These are phyloP conservation scores for Pyrus communis DNA, from an alignment of 306 rosid genomes.

Conservation along the genomic window DNA sequence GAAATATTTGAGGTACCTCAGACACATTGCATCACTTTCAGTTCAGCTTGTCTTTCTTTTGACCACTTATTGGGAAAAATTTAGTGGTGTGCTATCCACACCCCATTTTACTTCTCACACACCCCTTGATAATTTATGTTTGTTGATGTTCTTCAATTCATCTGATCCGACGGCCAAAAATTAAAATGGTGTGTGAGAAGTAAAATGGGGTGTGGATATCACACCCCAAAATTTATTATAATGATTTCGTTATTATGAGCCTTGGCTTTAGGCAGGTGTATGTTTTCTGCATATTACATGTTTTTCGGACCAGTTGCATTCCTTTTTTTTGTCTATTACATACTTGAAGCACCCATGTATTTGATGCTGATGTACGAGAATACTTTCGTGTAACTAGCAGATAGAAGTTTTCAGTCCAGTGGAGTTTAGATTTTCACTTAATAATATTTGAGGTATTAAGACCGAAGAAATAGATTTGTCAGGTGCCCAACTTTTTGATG, in stretches of 20 bases:
- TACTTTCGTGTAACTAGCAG: neutral
- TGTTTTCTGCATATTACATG: neutral
- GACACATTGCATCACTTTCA: neutral
- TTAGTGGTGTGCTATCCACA: too few relatives aligned
- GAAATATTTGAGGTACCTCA: conserved; percentile 20
- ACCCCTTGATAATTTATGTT: too few relatives aligned
- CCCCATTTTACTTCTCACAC: too few relatives aligned
- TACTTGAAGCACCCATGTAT: neutral
- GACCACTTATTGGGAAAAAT: neutral
- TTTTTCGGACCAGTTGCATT: neutral
- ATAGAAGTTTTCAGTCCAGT: neutral
- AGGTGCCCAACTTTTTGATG: neutral
- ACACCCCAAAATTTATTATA: neutral
- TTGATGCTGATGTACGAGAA: neutral
- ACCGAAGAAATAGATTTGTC: neutral
- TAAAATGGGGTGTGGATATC: too few relatives aligned
- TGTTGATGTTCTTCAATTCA: too few relatives aligned
- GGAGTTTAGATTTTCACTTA: neutral
- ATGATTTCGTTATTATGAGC: neutral
- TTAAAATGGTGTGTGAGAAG: too few relatives aligned
- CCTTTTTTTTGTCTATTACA: neutral
- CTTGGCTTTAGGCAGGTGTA: neutral
- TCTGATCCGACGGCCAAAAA: too few relatives aligned
- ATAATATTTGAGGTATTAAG: neutral
- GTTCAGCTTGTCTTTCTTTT: neutral